phyloP scores from a whole-genome alignment of 345 rosid genomes.

The Linum trigynum region DNA sequence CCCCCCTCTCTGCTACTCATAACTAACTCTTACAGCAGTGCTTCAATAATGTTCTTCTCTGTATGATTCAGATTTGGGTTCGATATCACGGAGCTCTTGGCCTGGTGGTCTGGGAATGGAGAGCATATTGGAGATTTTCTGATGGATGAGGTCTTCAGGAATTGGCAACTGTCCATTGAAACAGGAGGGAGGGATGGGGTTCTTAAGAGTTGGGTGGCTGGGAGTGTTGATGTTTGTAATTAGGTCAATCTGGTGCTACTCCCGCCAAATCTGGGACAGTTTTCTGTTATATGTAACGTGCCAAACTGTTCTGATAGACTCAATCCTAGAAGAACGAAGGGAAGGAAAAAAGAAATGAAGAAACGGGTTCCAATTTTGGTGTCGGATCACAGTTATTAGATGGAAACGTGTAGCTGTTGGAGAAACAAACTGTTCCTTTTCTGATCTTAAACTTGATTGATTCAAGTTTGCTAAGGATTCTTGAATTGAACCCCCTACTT shows the following conservation, averaged over 20 bases:
- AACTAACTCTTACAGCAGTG: neutral
- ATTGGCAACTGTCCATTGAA: neutral
- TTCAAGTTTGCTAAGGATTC: neutral
- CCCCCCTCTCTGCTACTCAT: neutral
- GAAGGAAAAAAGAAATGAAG: neutral
- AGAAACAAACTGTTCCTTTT: neutral
- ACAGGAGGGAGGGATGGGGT: neutral
- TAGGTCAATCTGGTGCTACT: neutral
- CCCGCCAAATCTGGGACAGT: neutral
- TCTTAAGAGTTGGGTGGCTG: neutral
- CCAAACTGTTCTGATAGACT: neutral
- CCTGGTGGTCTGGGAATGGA: too few relatives aligned
- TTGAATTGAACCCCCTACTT: neutral
- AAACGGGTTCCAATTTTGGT: neutral
- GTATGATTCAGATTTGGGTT: too few relatives aligned
- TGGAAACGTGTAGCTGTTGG: neutral
- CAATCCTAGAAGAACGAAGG: too few relatives aligned
- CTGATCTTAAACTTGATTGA: neutral
- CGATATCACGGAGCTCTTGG: too few relatives aligned
- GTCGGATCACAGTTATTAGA: neutral
- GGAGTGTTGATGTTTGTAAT: neutral
- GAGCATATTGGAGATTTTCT: too few relatives aligned
- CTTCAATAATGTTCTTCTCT: neutral
- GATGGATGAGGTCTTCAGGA: too few relatives aligned
- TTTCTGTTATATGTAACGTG: neutral